phyloP scores from a whole-genome alignment of 75 land plant species.

The Cryptomeria japonica region DNA sequence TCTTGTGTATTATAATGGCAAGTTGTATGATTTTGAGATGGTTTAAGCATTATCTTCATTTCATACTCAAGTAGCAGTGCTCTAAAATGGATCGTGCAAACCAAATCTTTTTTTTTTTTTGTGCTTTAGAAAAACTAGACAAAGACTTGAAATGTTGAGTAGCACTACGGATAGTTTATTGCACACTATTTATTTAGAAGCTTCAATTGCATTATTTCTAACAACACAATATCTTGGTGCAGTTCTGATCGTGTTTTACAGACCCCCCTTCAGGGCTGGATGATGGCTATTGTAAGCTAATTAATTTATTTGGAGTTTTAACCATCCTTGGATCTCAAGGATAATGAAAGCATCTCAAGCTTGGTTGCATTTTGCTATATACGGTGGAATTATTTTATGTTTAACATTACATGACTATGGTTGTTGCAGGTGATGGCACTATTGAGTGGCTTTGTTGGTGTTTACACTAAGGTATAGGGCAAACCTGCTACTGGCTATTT shows the following conservation, averaged over 20 bases:
- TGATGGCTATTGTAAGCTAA: conserved; percentile 84
- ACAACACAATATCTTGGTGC: conserved; percentile 13
- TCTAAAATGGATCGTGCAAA: not conserved
- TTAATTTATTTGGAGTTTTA: not conserved
- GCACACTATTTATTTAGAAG: not conserved
- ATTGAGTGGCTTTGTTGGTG: conserved; percentile 92
- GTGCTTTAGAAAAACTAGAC: not conserved
- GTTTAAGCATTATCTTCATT: not conserved
- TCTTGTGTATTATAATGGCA: not conserved
- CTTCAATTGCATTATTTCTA: not conserved
- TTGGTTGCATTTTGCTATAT: not conserved
- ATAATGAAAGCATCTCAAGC: not conserved
- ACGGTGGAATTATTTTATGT: not conserved
- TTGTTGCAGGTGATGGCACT: conserved; percentile 80
- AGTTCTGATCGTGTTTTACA: conserved; percentile 85
- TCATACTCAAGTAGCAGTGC: not conserved
- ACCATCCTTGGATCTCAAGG: not conserved
- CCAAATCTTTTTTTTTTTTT: not conserved
- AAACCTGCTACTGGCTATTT: not conserved
- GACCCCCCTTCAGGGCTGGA: conserved; percentile 78
- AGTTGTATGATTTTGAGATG: not conserved
- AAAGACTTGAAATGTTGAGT: not conserved
- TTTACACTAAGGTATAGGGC: conserved; percentile 53
- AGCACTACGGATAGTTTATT: not conserved
- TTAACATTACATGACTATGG: not conserved